Percentiles rank a stretch among this genome's conserved stretches.
Conservation (phyloP, 495 filamentous ascomycete genomes). For the Penicillium crystallinum region DNA sequence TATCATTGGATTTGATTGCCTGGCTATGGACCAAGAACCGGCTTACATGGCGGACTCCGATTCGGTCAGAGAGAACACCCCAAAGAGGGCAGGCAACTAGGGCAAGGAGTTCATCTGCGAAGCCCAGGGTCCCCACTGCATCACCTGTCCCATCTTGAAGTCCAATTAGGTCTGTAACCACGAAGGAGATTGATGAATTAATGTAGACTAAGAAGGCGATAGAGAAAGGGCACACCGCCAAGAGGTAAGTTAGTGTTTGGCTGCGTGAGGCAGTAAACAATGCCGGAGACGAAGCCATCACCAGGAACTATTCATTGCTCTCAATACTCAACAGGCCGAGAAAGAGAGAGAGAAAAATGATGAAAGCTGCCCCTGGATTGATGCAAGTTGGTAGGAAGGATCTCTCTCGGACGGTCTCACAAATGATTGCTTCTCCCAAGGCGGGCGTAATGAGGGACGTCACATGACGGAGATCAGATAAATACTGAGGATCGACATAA, state of each 20-base stretch:
- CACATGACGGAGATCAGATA: constrained; percentile 25
- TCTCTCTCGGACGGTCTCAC: background rate
- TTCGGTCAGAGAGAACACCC: constrained; percentile 84
- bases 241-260: constrained; percentile 79
- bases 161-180: constrained; percentile 85
- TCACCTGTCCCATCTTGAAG: constrained; percentile 72
- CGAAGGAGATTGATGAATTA: constrained; percentile 88
- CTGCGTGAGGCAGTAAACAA: constrained; percentile 60
- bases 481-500: constrained; percentile 5
- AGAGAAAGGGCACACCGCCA: constrained; percentile 87
- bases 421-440: background rate
- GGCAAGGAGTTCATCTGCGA: constrained; percentile 90
- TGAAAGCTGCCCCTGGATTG: background rate
- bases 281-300: constrained; percentile 33
- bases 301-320: constrained; percentile 14
- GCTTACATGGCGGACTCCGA: constrained; percentile 69
- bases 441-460: constrained; percentile 6
- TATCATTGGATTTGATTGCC: background rate
- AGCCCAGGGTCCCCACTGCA: constrained; percentile 88
- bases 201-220: constrained; percentile 98
- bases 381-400: background rate
- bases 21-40: background rate
- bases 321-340: no score
- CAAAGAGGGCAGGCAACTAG: constrained; percentile 86
- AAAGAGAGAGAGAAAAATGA: background rate